Evolutionary conservation across 2,329 filamentous ascomycete species (phyloP), one percentile per base, ranked within the genome.

Genomic region (Lecanicillium sp.): DNA sequence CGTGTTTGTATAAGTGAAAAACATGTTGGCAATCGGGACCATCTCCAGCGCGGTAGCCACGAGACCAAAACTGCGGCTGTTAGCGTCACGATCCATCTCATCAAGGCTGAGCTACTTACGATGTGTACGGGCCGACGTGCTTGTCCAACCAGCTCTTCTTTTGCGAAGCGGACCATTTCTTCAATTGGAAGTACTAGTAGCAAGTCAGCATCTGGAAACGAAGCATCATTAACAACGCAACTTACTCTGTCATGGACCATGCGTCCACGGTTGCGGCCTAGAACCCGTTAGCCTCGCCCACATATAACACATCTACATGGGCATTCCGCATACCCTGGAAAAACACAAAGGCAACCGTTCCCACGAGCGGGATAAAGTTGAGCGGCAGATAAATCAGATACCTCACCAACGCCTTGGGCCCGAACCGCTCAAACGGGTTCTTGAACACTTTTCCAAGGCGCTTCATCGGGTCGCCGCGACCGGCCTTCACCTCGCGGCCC

Each of bases 171-270:
- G 78, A 79, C 88, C 89, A 95, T 40, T 80, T 79, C 70, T 96
- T 97, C 52, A 97, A 75, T 70, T 95, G 87, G 65, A 95, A 96
- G 67, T 95, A 96, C 67, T 93, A 27, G 1, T n/a, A n/a, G n/a
- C n/a, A n/a, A n/a, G n/a, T n/a, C n/a, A n/a, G n/a, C n/a, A n/a
- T n/a, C n/a, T n/a, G n/a, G n/a, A n/a, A n/a, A n/a, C n/a, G n/a
- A n/a, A n/a, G n/a, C n/a, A n/a, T n/a, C n/a, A n/a, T n/a, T n/a
- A 7, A 33, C 14, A 4, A 14, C 9, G 5, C 17, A 7, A 20
- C 7, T 58, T 67, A 81, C 78, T 44, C 79, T 69, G 32, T 67
- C 70, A 51, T 83, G 79, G 33, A 78, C 72, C 19, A 62, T 59
- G 46, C 67, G 62, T 24, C 77, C 75, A 44, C 76, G 67, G 47